Percentiles rank a stretch among this genome's conserved stretches.
Conservation (phyloP, 2,329 filamentous ascomycete species). For the Paraconiothyrium sp. region DNA sequence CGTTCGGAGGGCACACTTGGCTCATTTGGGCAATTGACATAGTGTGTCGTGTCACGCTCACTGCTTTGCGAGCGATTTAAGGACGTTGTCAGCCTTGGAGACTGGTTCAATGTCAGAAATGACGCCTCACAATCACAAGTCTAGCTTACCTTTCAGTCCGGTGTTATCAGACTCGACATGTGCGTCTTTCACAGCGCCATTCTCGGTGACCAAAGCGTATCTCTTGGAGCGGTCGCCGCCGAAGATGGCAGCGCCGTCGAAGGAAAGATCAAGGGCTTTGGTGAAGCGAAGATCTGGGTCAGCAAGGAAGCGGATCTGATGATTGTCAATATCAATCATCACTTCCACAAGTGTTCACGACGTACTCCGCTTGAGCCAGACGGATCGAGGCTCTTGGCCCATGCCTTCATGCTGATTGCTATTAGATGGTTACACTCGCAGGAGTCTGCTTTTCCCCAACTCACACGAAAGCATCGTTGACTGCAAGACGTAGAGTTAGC, state of each 20-base stretch:
- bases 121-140: not conserved
- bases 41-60: not conserved
- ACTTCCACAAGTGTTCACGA: slow-evolving; percentile 29
- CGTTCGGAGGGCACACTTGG: not conserved
- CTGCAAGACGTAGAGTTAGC: slow-evolving; percentile 45
- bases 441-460: slow-evolving; percentile 42
- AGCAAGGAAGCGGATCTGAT: slow-evolving; percentile 85
- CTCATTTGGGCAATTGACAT: not conserved
- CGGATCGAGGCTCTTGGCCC: slow-evolving; percentile 81
- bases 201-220: slow-evolving; percentile 82
- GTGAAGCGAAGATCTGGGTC: slow-evolving; percentile 84
- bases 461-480: slow-evolving; percentile 96
- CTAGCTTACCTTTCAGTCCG: slow-evolving; percentile 74
- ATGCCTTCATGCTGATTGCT: slow-evolving; percentile 81
- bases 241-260: slow-evolving; percentile 82
- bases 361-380: slow-evolving; percentile 77
- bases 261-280: slow-evolving; percentile 81
- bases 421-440: slow-evolving; percentile 24
- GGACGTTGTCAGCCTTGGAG: slow-evolving; percentile 16
- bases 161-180: slow-evolving; percentile 91
- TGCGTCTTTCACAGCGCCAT: slow-evolving; percentile 83
- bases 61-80: slow-evolving; percentile 12
- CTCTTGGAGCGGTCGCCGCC: slow-evolving; percentile 86
- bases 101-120: slow-evolving; percentile 12
- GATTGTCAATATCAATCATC: slow-evolving; percentile 20